Evolutionary conservation across 2,329 filamentous ascomycete species (phyloP).

Genomic region (Apiospora kogelbergensis): DNA sequence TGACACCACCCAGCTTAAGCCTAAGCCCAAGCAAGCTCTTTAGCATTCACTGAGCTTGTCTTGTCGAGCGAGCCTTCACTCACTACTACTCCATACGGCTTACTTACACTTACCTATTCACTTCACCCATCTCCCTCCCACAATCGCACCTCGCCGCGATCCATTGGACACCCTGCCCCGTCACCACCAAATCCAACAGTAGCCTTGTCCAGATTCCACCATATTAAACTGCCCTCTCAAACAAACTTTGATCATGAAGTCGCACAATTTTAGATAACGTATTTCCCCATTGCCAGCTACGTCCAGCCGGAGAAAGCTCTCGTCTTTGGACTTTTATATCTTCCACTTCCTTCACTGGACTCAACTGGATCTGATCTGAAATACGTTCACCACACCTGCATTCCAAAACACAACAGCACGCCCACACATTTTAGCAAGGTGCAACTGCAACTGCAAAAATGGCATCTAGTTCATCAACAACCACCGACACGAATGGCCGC

Average conservation of each 20-base stretch:
- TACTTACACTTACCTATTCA: background rate
- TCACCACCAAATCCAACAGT: background rate
- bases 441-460: slow-evolving; percentile 24
- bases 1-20: background rate
- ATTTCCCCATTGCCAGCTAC: slow-evolving; percentile 27
- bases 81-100: background rate
- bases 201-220: slow-evolving; percentile 1
- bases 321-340: slow-evolving; percentile 4
- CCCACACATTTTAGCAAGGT: slow-evolving; percentile 17
- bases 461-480: slow-evolving; percentile 25
- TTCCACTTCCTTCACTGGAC: slow-evolving; percentile 4
- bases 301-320: slow-evolving; percentile 26
- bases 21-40: background rate
- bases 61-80: background rate
- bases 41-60: background rate
- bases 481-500: slow-evolving; percentile 38
- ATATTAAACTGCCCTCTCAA: slow-evolving; percentile 5
- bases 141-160: slow-evolving; percentile 3
- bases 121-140: background rate
- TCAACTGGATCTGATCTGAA: background rate
- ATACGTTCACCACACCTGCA: background rate
- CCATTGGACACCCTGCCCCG: background rate
- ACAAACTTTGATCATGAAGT: slow-evolving; percentile 32
- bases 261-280: slow-evolving; percentile 31
- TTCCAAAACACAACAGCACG: background rate